These are phyloP conservation scores for Hydrangea macrophylla DNA, from an alignment of 148 eudicot genomes.

Conservation along the genomic window DNA sequence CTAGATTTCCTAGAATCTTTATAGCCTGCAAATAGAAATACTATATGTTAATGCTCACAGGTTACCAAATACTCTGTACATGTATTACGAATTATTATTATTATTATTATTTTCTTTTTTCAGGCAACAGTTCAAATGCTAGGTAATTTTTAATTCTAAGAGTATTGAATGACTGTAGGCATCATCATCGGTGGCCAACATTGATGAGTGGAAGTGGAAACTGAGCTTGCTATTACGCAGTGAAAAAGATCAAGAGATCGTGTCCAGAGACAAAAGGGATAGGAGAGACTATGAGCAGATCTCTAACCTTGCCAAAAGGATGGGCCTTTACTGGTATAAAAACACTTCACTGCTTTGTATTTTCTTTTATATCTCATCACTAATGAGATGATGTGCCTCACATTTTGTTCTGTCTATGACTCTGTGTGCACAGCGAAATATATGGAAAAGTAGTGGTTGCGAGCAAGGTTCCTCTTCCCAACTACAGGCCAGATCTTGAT, in stretches of 20 bases:
- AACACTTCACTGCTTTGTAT: constrained; percentile 8
- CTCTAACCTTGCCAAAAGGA: constrained; percentile 81
- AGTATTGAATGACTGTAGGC: constrained; percentile 45
- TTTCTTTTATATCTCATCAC: constrained; percentile 4
- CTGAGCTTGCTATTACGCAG: constrained; percentile 75
- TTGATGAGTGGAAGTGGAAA: constrained; percentile 99
- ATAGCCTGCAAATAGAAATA: neutral
- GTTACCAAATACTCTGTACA: too few species aligned
- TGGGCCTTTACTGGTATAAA: constrained; percentile 90
- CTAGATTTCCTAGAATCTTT: too few species aligned
- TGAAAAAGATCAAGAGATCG: constrained; percentile 83
- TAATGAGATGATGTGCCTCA: neutral
- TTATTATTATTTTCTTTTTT: too few species aligned
- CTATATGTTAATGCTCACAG: neutral
- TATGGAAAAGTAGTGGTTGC: constrained; percentile 95
- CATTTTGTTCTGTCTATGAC: neutral
- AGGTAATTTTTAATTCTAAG: neutral
- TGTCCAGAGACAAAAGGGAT: constrained; percentile 87
- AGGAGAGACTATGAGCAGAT: constrained; percentile 92
- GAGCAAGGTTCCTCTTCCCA: constrained; percentile 97
- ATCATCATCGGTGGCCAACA: constrained; percentile 90
- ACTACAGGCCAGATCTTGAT: constrained; percentile 97
- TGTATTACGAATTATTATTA: too few species aligned
- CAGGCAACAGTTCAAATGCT: neutral
- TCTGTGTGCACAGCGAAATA: constrained; percentile 45